Conservation (phyloP, 345 rosid species). For the Gossypioides kirkii region DNA sequence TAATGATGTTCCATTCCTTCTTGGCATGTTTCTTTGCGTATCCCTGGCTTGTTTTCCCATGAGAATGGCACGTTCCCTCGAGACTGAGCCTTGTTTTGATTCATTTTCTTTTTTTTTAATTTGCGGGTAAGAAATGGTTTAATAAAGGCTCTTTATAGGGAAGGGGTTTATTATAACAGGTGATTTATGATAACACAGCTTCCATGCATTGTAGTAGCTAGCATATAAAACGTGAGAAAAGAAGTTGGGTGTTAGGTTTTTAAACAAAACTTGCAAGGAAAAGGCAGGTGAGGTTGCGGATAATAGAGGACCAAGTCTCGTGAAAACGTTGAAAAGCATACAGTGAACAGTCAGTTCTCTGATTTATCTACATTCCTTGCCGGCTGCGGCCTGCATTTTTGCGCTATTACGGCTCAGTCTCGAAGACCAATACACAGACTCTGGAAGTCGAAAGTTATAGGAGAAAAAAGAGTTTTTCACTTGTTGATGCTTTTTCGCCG, state of each 20-base stretch:
- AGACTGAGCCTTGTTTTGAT: conserved; percentile 9
- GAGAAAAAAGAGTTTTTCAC: too few species aligned
- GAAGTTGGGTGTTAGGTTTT: neutral
- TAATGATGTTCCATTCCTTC: neutral
- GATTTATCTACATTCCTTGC: neutral
- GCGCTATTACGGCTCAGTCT: neutral
- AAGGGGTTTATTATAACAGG: neutral
- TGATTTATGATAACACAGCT: neutral
- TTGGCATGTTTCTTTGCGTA: conserved; percentile 21
- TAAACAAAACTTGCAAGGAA: neutral
- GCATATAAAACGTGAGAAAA: conserved; percentile 7
- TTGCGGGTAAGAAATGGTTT: neutral
- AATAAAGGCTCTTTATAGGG: conserved; percentile 1
- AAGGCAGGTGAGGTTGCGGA: too few species aligned
- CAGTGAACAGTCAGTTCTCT: neutral
- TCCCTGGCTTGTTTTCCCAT: conserved; percentile 26
- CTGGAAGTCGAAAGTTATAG: neutral
- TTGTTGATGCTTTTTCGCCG: too few species aligned
- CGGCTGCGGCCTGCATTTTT: neutral
- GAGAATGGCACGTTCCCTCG: conserved; percentile 29
- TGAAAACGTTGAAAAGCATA: neutral
- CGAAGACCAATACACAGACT: neutral
- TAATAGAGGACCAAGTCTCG: conserved; percentile 3
- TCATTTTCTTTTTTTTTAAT: conserved; percentile 4
- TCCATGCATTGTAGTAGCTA: neutral